Percentiles rank a stretch among this genome's conserved stretches.
phyloP scores from a whole-genome alignment of 1,284 basidiomycete species.

The Ustilago shanxiensis region DNA sequence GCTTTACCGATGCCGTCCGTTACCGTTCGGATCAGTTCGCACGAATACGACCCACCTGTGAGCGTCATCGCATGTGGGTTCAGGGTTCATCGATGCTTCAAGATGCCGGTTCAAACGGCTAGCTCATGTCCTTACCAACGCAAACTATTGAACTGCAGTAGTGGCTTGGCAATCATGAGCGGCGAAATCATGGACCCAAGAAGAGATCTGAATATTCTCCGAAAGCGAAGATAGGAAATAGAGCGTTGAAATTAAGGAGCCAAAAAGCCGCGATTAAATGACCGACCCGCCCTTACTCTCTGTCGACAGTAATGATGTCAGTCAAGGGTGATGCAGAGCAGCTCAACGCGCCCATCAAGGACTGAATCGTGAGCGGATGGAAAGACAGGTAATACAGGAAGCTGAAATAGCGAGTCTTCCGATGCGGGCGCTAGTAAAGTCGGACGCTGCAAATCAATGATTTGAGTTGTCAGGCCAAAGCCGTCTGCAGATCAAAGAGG shows the following conservation, averaged over 20 bases:
- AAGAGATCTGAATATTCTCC: conserved; percentile 8
- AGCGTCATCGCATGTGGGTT: conserved; percentile 7
- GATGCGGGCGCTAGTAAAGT: background rate
- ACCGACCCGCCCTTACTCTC: background rate
- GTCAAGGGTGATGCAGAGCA: conserved; percentile 26
- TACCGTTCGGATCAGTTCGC: conserved; percentile 2
- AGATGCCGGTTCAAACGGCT: background rate
- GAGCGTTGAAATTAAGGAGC: conserved; percentile 2
- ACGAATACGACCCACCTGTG: background rate
- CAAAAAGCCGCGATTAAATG: conserved; percentile 9
- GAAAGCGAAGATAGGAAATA: background rate
- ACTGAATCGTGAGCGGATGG: conserved; percentile 35
- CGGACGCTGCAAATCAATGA: conserved; percentile 18
- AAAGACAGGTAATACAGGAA: conserved; percentile 23
- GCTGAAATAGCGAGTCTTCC: background rate
- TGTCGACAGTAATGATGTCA: conserved; percentile 8
- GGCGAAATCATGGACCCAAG: background rate
- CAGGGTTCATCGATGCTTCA: background rate
- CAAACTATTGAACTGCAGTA: no score
- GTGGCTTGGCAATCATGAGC: background rate
- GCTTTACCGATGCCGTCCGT: conserved; percentile 6
- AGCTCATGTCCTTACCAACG: background rate
- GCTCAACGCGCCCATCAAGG: conserved; percentile 40
- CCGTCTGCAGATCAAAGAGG: background rate
- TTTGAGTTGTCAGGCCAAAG: conserved; percentile 12